Percentiles rank a stretch among this genome's conserved stretches.
phyloP scores from a whole-genome alignment of 208 protist species.

The Acanthamoeba royreba region DNA sequence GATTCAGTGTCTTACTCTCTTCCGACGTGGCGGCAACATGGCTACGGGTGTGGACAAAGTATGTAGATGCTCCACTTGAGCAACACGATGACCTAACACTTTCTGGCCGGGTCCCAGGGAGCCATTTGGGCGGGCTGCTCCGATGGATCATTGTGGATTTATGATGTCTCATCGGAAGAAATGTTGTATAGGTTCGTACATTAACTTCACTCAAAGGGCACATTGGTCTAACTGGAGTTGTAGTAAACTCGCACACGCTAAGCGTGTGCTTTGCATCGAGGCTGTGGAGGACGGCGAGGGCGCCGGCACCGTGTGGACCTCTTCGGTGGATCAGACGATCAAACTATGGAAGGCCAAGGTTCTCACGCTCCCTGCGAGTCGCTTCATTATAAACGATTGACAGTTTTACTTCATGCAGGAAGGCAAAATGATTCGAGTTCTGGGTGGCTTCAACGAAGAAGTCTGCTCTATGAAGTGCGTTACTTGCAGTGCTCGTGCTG shows the following conservation, averaged over 20 bases:
- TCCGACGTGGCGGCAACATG: not conserved
- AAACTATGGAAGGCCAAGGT: slow-evolving; percentile 31
- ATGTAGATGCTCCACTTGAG: too few relatives aligned
- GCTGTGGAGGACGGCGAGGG: not conserved
- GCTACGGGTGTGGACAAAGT: not conserved
- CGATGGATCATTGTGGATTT: not conserved
- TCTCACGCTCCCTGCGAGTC: too few relatives aligned
- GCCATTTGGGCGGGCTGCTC: not conserved
- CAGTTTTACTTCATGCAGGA: not conserved
- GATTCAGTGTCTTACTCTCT: not conserved
- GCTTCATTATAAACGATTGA: too few relatives aligned
- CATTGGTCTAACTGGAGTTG: not conserved
- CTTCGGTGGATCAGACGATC: slow-evolving; percentile 4
- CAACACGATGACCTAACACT: not conserved
- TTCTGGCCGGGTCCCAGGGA: not conserved
- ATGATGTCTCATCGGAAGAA: not conserved
- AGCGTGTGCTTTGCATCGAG: not conserved
- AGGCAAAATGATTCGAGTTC: not conserved
- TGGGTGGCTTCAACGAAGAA: not conserved
- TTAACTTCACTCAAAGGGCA: not conserved
- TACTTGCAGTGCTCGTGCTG: not conserved
- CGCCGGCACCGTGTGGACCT: not conserved
- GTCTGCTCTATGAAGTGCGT: not conserved
- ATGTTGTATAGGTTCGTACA: not conserved
- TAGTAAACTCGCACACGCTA: not conserved